A percentile compares a stretch with the other conserved stretches of the same genome.
Evolutionary conservation across 1,284 basidiomycete genomes (phyloP).

Genomic region (Ustanciosporium gigantosporum): DNA sequence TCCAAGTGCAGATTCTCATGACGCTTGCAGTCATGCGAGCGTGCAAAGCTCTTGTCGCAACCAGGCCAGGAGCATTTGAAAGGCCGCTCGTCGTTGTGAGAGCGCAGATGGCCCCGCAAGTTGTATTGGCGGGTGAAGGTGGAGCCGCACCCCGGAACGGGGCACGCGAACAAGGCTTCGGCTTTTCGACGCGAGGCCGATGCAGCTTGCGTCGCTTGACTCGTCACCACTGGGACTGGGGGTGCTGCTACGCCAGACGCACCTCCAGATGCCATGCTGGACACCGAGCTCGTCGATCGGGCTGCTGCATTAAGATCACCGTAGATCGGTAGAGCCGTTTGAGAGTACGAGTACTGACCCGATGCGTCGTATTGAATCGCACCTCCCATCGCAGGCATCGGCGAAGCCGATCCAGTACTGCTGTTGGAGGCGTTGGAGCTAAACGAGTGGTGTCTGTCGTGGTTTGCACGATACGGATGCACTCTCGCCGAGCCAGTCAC

Average conservation of each 20-base stretch:
- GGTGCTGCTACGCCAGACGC: slow-evolving; percentile 5
- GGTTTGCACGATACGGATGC: slow-evolving; percentile 35
- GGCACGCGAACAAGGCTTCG: slow-evolving; percentile 87
- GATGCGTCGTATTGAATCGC: slow-evolving; percentile 3
- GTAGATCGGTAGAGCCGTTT: slow-evolving; percentile 24
- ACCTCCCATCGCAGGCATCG: slow-evolving; percentile 16
- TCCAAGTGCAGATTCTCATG: slow-evolving; percentile 70
- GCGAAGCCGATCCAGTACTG: slow-evolving; percentile 25
- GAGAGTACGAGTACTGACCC: slow-evolving; percentile 16
- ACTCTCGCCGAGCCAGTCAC: slow-evolving; percentile 17
- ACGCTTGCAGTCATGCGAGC: slow-evolving; percentile 94
- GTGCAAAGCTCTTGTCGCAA: slow-evolving; percentile 89
- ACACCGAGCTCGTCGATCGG: not conserved
- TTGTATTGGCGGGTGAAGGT: slow-evolving; percentile 69
- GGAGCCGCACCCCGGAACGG: slow-evolving; percentile 90
- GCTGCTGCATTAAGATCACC: slow-evolving; percentile 1
- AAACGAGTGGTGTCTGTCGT: slow-evolving; percentile 43
- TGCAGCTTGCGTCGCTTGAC: slow-evolving; percentile 88
- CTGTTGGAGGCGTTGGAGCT: slow-evolving; percentile 39
- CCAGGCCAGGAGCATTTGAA: slow-evolving; percentile 91
- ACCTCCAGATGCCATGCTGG: not conserved
- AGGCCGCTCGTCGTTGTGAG: slow-evolving; percentile 93
- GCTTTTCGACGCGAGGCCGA: slow-evolving; percentile 85
- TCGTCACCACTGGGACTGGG: slow-evolving; percentile 70
- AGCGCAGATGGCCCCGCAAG: slow-evolving; percentile 80